Evolutionary conservation across 1,284 basidiomycete genomes (phyloP), one percentile per base, ranked within the genome.

Genomic region (Ceratobasidium sp.): DNA sequence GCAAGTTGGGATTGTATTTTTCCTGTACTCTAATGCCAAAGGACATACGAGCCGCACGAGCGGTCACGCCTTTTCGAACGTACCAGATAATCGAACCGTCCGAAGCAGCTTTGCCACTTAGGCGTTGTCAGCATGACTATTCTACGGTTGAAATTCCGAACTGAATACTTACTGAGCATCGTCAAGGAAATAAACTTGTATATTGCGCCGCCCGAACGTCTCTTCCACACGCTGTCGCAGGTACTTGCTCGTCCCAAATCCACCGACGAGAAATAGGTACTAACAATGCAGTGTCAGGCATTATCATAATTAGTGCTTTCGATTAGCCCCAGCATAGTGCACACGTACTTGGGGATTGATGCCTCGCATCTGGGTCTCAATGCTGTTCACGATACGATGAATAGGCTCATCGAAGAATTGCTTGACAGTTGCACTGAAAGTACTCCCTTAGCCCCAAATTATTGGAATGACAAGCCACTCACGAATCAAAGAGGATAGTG

Each of bases 41-140:
- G n/a, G n/a, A n/a, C n/a, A n/a, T n/a, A n/a, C n/a, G n/a, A n/a
- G n/a, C n/a, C n/a, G n/a, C n/a, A n/a, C 8, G 60, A 56, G 12
- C 69, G 35, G 42, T 52, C 10, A 70, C 69, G 17, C 62, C 45
- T 17, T 38, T 45, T 1, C 20, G 25, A 15, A 34, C 38, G 32
- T 50, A 34, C 69, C 69, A 70, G 12, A 70, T 67, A 10, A 70
- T 62, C 6, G 69, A 60, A 34, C 69, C 69, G 22, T 70, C 69
- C 6, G 69, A 38, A 22, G 68, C 69, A 22, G 69, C 69, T 42
- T 70, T 70, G 38, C 62, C 54, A 22, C 69, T 70, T 17, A 1
- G 22, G 0, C n/a, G n/a, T 38, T 15, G n/a, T 7, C 10, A 17
- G n/a, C 5, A 43, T 45, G 5, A 45, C 3, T 15, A 27, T 5